phyloP scores from a whole-genome alignment of 2,329 filamentous ascomycete species.

The Pseudogymnoascus sp. region DNA sequence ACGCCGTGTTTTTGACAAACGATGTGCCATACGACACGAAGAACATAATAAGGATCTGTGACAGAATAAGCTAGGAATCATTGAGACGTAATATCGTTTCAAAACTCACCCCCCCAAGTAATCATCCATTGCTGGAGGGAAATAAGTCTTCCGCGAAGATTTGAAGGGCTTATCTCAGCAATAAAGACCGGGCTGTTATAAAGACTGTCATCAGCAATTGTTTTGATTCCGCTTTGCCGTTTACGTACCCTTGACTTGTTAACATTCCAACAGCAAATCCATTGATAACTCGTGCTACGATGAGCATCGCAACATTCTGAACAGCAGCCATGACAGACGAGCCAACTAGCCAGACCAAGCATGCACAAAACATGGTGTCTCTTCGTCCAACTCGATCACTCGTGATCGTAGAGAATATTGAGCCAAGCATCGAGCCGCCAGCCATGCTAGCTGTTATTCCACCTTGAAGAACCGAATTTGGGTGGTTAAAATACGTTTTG shows the following conservation, averaged over 20 bases:
- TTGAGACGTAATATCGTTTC: background rate
- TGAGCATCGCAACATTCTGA: slow-evolving; percentile 58
- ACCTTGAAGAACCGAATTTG: slow-evolving; percentile 27
- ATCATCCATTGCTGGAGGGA: slow-evolving; percentile 42
- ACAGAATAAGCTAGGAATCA: background rate
- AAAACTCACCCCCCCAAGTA: slow-evolving; percentile 35
- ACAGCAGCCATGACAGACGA: slow-evolving; percentile 46
- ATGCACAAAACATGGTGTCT: slow-evolving; percentile 41
- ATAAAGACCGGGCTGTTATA: slow-evolving; percentile 57
- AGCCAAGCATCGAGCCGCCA: slow-evolving; percentile 43
- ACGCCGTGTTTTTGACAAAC: slow-evolving; percentile 37
- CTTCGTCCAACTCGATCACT: slow-evolving; percentile 43
- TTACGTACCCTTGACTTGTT: slow-evolving; percentile 54
- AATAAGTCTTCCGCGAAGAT: slow-evolving; percentile 39
- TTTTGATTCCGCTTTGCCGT: background rate
- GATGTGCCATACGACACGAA: slow-evolving; percentile 44
- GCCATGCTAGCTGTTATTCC: slow-evolving; percentile 45
- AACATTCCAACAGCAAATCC: slow-evolving; percentile 66
- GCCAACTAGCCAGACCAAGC: slow-evolving; percentile 41
- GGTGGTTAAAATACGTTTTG: slow-evolving; percentile 1
- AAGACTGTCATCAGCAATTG: background rate
- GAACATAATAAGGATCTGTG: slow-evolving; percentile 40
- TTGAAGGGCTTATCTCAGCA: slow-evolving; percentile 48
- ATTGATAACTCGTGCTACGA: slow-evolving; percentile 64
- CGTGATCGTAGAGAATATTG: slow-evolving; percentile 38